These are phyloP conservation scores for Barnettozyma wickerhamii DNA, from an alignment of 805 yeast species.

Conservation along the genomic window DNA sequence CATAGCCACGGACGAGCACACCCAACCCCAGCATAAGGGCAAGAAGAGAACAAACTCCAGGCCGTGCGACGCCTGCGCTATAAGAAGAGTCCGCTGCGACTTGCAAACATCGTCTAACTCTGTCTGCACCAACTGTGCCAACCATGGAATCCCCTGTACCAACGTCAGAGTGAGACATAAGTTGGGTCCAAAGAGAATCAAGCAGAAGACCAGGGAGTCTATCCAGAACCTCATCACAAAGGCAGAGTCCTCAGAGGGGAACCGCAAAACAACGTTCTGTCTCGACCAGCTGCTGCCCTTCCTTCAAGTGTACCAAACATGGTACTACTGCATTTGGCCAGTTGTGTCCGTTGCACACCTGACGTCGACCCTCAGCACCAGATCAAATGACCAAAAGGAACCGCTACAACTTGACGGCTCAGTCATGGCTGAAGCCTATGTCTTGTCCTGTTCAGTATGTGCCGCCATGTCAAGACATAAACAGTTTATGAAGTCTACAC, in stretches of 20 bases:
- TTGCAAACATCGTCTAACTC: conserved; percentile 12
- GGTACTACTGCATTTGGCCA: conserved; percentile 27
- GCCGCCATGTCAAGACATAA: conserved; percentile 21
- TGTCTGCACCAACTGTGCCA: conserved; percentile 20
- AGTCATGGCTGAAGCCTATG: conserved; percentile 16
- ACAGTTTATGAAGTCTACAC: conserved; percentile 20
- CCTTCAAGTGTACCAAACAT: conserved; percentile 22
- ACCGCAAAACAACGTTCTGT: conserved; percentile 8
- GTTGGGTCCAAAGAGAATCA: conserved; percentile 23
- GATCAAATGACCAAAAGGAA: conserved; percentile 3
- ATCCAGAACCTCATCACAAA: conserved; percentile 11
- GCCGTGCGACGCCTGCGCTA: conserved; percentile 26
- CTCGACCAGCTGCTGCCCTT: conserved; percentile 20
- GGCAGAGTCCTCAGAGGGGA: neutral
- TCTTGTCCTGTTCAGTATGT: conserved; percentile 21
- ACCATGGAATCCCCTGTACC: conserved; percentile 21
- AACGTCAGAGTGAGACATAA: conserved; percentile 22
- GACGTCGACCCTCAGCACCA: conserved; percentile 13
- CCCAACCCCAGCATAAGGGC: neutral
- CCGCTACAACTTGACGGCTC: conserved; percentile 9
- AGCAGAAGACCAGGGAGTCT: conserved; percentile 20
- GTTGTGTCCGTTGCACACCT: conserved; percentile 17
- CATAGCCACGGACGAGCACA: neutral
- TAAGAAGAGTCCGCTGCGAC: conserved; percentile 24
- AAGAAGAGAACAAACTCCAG: conserved; percentile 11